A percentile compares a stretch with the other conserved stretches of the same genome.
phyloP scores from a whole-genome alignment of 257 asterid species.

The Voacanga thouarsii region DNA sequence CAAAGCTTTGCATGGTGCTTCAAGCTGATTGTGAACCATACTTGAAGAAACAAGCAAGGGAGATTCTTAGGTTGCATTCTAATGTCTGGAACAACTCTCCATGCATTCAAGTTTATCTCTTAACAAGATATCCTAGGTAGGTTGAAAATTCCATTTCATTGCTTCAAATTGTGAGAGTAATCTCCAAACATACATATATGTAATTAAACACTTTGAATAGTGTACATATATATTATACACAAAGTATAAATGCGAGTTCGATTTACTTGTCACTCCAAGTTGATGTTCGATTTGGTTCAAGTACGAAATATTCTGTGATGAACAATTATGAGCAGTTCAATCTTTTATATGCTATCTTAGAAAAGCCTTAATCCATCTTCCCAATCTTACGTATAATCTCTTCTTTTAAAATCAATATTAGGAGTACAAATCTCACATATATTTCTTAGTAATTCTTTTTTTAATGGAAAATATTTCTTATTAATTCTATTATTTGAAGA shows the following conservation, averaged over 20 bases:
- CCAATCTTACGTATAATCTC: no score
- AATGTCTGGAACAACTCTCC: constrained; percentile 74
- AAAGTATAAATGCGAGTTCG: background rate
- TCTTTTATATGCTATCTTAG: background rate
- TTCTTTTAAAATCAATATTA: no score
- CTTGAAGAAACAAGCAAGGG: constrained; percentile 73
- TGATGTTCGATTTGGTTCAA: background rate
- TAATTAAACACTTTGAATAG: no score
- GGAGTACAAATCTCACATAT: no score
- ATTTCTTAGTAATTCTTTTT: no score
- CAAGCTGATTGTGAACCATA: constrained; percentile 64
- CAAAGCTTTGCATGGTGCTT: constrained; percentile 83
- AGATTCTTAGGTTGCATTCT: constrained; percentile 67
- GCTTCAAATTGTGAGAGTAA: background rate
- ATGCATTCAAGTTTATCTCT: constrained; percentile 74
- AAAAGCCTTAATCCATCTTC: background rate
- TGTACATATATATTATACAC: background rate
- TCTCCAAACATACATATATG: background rate
- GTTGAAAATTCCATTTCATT: background rate
- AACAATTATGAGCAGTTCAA: background rate
- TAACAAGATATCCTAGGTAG: constrained; percentile 51
- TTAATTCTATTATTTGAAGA: no score
- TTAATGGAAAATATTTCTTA: no score
- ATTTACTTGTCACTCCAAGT: no score
- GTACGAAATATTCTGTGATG: background rate